Base-by-base conservation (phyloP, 345 rosid species). In the Leavenworthia alabamica region DNA sequence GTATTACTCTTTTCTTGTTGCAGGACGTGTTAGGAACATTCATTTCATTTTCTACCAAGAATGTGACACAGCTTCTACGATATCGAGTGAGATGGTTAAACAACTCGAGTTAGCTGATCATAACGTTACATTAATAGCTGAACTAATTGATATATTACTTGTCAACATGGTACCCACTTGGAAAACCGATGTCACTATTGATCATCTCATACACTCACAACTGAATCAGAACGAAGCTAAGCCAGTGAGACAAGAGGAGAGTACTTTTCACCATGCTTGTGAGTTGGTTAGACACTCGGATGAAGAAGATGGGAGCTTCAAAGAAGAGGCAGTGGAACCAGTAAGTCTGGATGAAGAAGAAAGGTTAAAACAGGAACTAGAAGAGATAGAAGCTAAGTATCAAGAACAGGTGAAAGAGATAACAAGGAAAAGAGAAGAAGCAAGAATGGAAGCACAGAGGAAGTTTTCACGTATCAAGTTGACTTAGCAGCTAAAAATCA, bases 61-160 rank as follows among this genome's bases (percentile, higher is more conserved):
- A 28, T 77, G 81, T 19, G 98, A 92, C 64, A 92, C 96, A 17
- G 81, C 92, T 27, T 65, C 79, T 6, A 77, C 88, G 4, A 90
- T 92, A 62, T 89, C 98, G 31, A 78, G 83, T 52, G 98, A 92
- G 73, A 92, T 92, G 98, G 96, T 83, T 60, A 96, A 84, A 75
- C 90, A 89, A 62, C 88, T 92, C 45, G 92, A 84, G 75, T 63
- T 91, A 46, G 80, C 79, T 35, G 81, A 81, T 64, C 89, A 86
- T 60, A 78, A 89, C 64, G 89, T 86, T 22, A 69, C 74, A 31
- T 79, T 83, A 56, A 86, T 92, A 56, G 90, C 95, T 36, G 96
- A 88, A 35, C 55, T 91, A 76, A 88, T 84, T 24, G 96, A 88
- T 72, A 67, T 79, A 62, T 69, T 91, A 67, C 78, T 91, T 5